These are phyloP conservation scores for Aspergillus ostianus DNA, from an alignment of 495 filamentous ascomycete genomes.

Conservation along the genomic window DNA sequence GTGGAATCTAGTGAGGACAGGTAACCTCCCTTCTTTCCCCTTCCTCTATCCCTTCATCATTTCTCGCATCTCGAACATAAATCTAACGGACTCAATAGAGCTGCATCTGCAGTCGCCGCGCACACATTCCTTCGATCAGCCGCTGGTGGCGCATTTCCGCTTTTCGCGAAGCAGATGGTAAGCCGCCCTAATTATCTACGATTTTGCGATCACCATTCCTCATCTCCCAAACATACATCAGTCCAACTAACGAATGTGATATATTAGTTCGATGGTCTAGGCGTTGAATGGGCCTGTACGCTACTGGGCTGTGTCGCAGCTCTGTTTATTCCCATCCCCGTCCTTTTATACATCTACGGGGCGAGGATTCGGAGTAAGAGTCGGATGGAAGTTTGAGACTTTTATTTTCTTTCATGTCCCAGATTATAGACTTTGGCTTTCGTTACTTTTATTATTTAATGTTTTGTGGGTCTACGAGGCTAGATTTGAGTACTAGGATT, in stretches of 20 bases:
- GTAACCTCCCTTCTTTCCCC: not conserved
- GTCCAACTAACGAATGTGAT: not conserved
- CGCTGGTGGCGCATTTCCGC: conserved; percentile 53
- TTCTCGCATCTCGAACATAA: not conserved
- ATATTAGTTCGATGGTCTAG: conserved; percentile 53
- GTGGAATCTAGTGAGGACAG: conserved; percentile 41
- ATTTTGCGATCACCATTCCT: too few species aligned
- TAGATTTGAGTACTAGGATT: too few species aligned
- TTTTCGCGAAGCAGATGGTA: conserved; percentile 41
- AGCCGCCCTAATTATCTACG: too few species aligned
- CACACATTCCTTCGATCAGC: conserved; percentile 65
- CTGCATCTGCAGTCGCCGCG: conserved; percentile 69
- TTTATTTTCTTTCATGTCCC: too few species aligned
- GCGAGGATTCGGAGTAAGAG: conserved; percentile 11
- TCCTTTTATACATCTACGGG: conserved; percentile 33
- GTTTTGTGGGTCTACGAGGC: too few species aligned
- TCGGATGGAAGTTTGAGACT: not conserved
- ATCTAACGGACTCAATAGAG: conserved; percentile 27
- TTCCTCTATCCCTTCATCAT: not conserved
- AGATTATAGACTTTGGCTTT: too few species aligned
- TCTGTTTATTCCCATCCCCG: conserved; percentile 31
- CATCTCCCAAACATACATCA: too few species aligned
- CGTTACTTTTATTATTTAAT: too few species aligned
- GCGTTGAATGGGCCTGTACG: conserved; percentile 58
- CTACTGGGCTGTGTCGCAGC: conserved; percentile 54